Evolutionary conservation across 345 rosid species (phyloP).

Genomic region (Pugionium dolabratum): DNA sequence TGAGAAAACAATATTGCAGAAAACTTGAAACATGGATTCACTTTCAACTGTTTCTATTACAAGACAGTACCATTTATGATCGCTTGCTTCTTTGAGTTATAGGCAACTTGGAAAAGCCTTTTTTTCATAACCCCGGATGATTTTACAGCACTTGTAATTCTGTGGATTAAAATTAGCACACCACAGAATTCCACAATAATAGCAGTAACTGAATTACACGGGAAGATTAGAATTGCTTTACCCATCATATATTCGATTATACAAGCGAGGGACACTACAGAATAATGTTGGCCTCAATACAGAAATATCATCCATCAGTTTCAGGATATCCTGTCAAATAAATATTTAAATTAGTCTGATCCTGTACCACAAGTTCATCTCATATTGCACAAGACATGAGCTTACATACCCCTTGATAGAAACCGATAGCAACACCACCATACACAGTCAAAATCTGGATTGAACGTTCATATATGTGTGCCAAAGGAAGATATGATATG

Average conservation of each 20-base stretch:
- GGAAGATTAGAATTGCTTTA: conserved; percentile 36
- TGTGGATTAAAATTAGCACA: conserved; percentile 39
- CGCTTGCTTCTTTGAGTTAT: conserved; percentile 85
- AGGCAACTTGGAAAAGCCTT: conserved; percentile 75
- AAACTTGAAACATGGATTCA: conserved; percentile 10
- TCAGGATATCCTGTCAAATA: conserved; percentile 71
- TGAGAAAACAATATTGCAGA: conserved; percentile 13
- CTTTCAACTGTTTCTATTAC: conserved; percentile 9
- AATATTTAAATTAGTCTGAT: conserved; percentile 9
- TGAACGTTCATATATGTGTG: conserved; percentile 84
- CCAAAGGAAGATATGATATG: conserved; percentile 92
- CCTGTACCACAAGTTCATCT: background rate
- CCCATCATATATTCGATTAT: conserved; percentile 85
- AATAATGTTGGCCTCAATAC: conserved; percentile 80
- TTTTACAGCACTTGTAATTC: conserved; percentile 73
- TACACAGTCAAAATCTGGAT: conserved; percentile 65
- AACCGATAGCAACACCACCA: conserved; percentile 73
- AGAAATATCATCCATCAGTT: conserved; percentile 82
- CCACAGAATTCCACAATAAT: background rate
- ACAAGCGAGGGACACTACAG: conserved; percentile 92
- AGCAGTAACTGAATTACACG: background rate
- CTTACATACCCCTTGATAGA: conserved; percentile 84
- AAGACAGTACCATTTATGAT: conserved; percentile 56
- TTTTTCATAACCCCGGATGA: conserved; percentile 68
- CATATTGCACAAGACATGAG: conserved; percentile 19